Evolutionary conservation across 306 rosid genomes (phyloP), one percentile per base, ranked within the genome.

Genomic region (Malus sylvestris): DNA sequence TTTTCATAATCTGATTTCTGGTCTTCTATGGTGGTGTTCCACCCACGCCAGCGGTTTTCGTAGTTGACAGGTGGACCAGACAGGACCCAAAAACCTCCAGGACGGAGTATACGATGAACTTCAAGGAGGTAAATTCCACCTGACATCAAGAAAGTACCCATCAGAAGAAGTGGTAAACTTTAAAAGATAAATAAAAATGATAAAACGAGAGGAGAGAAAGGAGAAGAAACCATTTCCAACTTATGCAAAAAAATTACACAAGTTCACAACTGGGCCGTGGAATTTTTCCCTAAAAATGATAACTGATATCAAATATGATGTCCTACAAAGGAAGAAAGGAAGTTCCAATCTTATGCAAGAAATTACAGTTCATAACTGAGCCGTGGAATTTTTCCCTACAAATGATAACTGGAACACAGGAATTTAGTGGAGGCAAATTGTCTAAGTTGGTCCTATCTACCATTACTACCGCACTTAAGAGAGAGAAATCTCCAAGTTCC

Each of bases 41-140:
- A 96, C 60, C 99, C 99, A 7, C 88, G 83, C 99, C 99, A 96
- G 75, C 89, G 90, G 44, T 79, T 74, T 83, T 92, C 84, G 0
- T 92, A 96, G 90, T 96, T 96, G 32, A 96, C 98, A 4, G 99
- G 99, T 14, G 99, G 99, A 29, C 99, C 99, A 7, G 99, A 96
- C 49, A 96, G 80, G 61, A 92, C 83, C 99, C 99, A 96, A 76
- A 96, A 93, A 35, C 99, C 99, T 75, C 99, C 99, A 0, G 99
- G 99, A 29, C 98, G 98, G 73, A 96, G 97, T 58, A 96, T 93
- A 62, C 99, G 93, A 72, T 91, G 91, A 68, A 96, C 70, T 86
- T 96, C 99, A 22, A 79, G 84, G 11, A 96, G 93, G 89, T 96
- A 96, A 71, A 92, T 85, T 63, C 99, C 99, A 77, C 99, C 99